A percentile compares a stretch with the other conserved stretches of the same genome.
Evolutionary conservation across 83 land plant genomes (phyloP).

Genomic region (Thuja plicata): DNA sequence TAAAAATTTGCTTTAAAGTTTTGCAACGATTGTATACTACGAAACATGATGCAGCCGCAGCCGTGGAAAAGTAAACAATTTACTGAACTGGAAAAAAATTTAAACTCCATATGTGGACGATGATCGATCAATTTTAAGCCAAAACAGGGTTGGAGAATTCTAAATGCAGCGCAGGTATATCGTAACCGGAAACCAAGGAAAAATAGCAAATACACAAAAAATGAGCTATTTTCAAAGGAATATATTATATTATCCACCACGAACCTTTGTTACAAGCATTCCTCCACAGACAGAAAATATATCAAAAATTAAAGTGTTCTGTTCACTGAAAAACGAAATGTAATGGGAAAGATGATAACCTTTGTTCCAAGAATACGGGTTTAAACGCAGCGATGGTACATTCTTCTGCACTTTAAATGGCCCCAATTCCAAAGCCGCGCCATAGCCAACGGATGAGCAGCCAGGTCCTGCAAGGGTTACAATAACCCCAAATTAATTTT

Average conservation of each 20-base stretch:
- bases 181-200: neutral
- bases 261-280: no score
- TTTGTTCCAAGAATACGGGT: constrained; percentile 63
- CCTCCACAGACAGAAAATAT: no score
- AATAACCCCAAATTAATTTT: neutral
- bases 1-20: no score
- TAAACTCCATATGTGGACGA: neutral
- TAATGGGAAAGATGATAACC: constrained; percentile 21
- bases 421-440: constrained; percentile 60
- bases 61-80: neutral
- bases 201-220: neutral
- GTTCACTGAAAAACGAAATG: neutral
- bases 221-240: neutral
- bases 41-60: no score
- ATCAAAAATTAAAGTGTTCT: neutral
- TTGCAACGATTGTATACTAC: no score
- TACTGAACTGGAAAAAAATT: no score
- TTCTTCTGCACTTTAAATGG: constrained; percentile 49
- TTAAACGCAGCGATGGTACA: constrained; percentile 33
- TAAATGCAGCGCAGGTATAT: neutral
- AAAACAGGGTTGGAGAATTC: neutral
- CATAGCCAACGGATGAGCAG: constrained; percentile 71
- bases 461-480: constrained; percentile 57
- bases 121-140: neutral
- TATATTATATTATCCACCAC: no score